Evolutionary conservation across 208 protist genomes (phyloP), one percentile per base, ranked within the genome.

Genomic region (Sergeia podlipaevii): DNA sequence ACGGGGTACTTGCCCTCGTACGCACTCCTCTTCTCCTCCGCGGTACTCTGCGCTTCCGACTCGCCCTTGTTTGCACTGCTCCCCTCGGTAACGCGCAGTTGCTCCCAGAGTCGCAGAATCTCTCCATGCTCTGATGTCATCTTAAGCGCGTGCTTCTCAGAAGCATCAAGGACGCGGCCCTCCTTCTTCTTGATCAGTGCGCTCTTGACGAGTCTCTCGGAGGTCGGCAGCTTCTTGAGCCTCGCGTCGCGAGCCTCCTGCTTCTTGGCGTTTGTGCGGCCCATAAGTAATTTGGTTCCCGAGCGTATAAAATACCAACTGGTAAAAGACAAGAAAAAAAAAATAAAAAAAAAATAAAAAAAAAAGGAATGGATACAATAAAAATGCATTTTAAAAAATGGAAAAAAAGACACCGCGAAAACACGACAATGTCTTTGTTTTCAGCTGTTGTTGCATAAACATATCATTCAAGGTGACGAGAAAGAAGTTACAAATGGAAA

Each of bases 111-210:
- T 8, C 80, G 81, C 26, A 95, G 65, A 29, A 95, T 88, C 48
- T 92, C 89, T 32, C 89, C 89, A 37, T 91, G 83, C 50, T 88
- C 80, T 8, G 85, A 91, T 1, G 66, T 73, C 89, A 95, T 95
- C 65, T 91, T 92, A 24, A 95, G 65, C 5, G 85, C 85, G 37
- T 93, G 89, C 67, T 95, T 95, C 58, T 95, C 89, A 5, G 74
- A 24, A 0, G 89, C 69, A 46, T 89, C 77, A n/a, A 95, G 69
- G 18, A 95, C 78, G 23, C 89, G 75, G 21, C 79, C 80, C 39
- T 91, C 85, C 47, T 82, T 87, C 66, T 93, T 95, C 67, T 95
- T 95, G 59, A 95, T 91, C 28, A 88, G 43, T 0, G 89, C 89
- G 29, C 53, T 86, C 65, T 92, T 95, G 2, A 47, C 47, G 0